These are phyloP conservation scores for Spencermartinsiella europaea DNA, from an alignment of 805 yeast species.

Conservation along the genomic window DNA sequence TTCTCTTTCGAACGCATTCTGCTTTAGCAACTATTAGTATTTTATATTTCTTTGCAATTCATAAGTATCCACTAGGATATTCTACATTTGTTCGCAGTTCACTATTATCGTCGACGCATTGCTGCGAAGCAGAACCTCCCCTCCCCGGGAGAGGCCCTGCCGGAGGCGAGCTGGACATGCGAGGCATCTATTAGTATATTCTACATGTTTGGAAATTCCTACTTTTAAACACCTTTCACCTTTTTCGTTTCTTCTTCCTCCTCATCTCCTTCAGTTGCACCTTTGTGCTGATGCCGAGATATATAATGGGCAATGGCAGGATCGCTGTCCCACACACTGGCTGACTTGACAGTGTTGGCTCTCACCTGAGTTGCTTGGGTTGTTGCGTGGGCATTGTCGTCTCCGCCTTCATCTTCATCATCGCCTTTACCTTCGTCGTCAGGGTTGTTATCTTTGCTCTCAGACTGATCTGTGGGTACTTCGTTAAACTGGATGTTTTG, in stretches of 20 bases:
- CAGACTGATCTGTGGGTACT: neutral
- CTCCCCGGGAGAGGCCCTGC: too few species aligned
- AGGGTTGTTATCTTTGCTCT: neutral
- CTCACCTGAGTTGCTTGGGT: neutral
- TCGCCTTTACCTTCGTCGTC: neutral
- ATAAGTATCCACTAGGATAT: too few species aligned
- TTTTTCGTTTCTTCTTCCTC: constrained; percentile 7
- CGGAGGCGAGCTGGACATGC: too few species aligned
- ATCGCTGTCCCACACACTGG: constrained; percentile 1
- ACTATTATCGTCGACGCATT: too few species aligned
- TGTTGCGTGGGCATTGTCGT: neutral
- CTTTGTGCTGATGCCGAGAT: neutral
- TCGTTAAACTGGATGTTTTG: neutral
- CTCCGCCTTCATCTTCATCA: constrained; percentile 2
- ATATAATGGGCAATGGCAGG: constrained; percentile 1
- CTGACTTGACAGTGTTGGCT: neutral
- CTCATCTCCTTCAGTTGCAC: constrained; percentile 4
- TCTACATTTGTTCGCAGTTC: too few species aligned
- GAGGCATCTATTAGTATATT: too few species aligned
- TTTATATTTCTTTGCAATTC: too few species aligned
- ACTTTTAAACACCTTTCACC: neutral
- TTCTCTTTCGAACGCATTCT: too few species aligned
- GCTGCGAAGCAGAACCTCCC: too few species aligned
- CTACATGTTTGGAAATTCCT: neutral
- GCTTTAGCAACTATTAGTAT: too few species aligned